Percentiles rank a stretch among this genome's conserved stretches.
Evolutionary conservation across 805 yeast genomes (phyloP).

Genomic region (Zygoascus bituminiphila): DNA sequence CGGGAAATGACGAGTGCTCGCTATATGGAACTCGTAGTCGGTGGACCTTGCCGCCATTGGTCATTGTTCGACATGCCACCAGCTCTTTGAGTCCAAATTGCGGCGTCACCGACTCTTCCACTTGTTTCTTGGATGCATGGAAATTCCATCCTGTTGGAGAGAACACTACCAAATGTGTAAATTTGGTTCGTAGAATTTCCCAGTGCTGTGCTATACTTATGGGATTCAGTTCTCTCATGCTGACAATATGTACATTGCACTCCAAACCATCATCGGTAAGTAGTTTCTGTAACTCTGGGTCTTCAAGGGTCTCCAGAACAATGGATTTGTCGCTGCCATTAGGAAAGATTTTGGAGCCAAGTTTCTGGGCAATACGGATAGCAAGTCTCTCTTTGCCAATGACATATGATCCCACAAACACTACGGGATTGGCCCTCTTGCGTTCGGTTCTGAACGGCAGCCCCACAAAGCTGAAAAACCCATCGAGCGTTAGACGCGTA

Average conservation of each 20-base stretch:
- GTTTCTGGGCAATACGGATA: slow-evolving; percentile 32
- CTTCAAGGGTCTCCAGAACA: slow-evolving; percentile 41
- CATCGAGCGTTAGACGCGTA: slow-evolving; percentile 11
- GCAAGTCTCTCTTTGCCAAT: slow-evolving; percentile 92
- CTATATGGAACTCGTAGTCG: slow-evolving; percentile 74
- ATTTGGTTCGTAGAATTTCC: slow-evolving; percentile 38
- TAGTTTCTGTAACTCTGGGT: slow-evolving; percentile 31
- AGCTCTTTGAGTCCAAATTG: slow-evolving; percentile 12
- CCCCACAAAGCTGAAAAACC: slow-evolving; percentile 12
- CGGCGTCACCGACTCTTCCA: slow-evolving; percentile 11
- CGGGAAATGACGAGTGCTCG: slow-evolving; percentile 88
- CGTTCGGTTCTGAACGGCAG: slow-evolving; percentile 15
- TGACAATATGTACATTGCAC: slow-evolving; percentile 63
- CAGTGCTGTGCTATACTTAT: slow-evolving; percentile 40
- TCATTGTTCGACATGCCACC: slow-evolving; percentile 19
- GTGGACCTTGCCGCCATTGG: slow-evolving; percentile 29
- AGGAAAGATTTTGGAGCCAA: slow-evolving; percentile 34
- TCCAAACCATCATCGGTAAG: slow-evolving; percentile 39
- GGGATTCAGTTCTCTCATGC: slow-evolving; percentile 47
- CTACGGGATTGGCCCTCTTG: slow-evolving; percentile 35
- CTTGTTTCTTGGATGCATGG: slow-evolving; percentile 21
- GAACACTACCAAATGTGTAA: slow-evolving; percentile 59
- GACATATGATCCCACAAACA: slow-evolving; percentile 78
- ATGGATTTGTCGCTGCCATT: slow-evolving; percentile 37
- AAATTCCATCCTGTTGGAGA: slow-evolving; percentile 92